phyloP scores from a whole-genome alignment of 345 rosid genomes.

The Gynandropsis gynandra region DNA sequence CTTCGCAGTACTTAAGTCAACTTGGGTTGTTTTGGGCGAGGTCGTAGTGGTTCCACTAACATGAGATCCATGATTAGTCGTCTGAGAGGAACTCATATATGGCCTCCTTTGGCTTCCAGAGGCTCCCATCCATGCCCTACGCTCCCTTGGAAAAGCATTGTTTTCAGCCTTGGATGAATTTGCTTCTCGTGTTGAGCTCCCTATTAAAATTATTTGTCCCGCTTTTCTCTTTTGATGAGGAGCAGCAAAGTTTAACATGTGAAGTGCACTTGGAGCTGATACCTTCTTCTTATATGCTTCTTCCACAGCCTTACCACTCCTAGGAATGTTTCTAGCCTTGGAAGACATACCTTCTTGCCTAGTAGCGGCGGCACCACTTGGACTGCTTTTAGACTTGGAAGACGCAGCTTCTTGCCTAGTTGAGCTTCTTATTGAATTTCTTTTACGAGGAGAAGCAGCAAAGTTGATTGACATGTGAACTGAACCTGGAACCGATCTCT shows the following conservation, averaged over 20 bases:
- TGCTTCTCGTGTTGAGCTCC: constrained; percentile 24
- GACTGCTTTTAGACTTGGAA: constrained; percentile 27
- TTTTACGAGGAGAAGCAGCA: constrained; percentile 25
- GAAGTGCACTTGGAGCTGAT: constrained; percentile 29
- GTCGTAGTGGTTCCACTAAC: constrained; percentile 29
- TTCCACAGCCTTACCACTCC: constrained; percentile 26
- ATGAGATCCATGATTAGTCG: constrained; percentile 35
- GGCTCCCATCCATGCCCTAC: constrained; percentile 18
- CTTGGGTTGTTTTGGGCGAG: constrained; percentile 32
- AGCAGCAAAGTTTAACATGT: constrained; percentile 40
- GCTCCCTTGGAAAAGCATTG: constrained; percentile 21
- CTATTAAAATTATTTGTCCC: constrained; percentile 28
- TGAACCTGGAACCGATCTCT: constrained; percentile 27
- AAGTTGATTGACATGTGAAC: constrained; percentile 47
- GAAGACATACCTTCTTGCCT: constrained; percentile 23
- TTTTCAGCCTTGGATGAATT: constrained; percentile 28
- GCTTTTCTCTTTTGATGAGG: constrained; percentile 28
- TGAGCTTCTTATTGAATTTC: constrained; percentile 29
- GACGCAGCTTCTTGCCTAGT: constrained; percentile 24
- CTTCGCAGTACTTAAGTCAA: constrained; percentile 25
- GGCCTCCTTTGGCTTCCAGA: constrained; percentile 28
- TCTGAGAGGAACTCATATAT: constrained; percentile 35
- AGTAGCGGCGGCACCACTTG: no score
- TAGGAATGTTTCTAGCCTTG: constrained; percentile 28
- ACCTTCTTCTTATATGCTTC: constrained; percentile 23